phyloP scores from a whole-genome alignment of 2,329 filamentous ascomycete species.

The Diaporthe sp. region DNA sequence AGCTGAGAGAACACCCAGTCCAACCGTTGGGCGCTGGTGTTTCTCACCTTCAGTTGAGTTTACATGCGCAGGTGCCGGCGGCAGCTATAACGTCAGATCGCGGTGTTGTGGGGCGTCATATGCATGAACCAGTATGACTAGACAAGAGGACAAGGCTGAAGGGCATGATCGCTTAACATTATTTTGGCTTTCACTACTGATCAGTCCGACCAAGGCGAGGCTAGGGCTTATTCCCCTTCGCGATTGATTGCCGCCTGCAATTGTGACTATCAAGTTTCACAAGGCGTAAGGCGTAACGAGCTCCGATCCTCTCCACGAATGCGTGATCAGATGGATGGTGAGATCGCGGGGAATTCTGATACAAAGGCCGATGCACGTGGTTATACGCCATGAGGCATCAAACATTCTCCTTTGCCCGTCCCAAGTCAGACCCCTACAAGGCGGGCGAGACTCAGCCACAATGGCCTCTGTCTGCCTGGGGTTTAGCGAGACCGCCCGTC shows the following conservation, averaged over 20 bases:
- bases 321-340: neutral
- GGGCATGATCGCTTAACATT: neutral
- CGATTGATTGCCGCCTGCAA: constrained; percentile 17
- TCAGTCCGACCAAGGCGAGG: neutral
- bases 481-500: constrained; percentile 6
- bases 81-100: neutral
- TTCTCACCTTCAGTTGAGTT: neutral
- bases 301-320: constrained; percentile 18
- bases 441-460: constrained; percentile 7
- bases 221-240: constrained; percentile 5
- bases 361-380: constrained; percentile 15
- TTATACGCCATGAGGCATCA: constrained; percentile 16
- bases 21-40: constrained; percentile 4
- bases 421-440: neutral
- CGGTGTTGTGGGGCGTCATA: neutral
- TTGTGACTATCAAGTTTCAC: constrained; percentile 25
- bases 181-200: constrained; percentile 1
- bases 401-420: constrained; percentile 7
- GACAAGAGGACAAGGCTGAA: constrained; percentile 20
- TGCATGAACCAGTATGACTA: constrained; percentile 5
- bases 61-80: neutral
- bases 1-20: neutral
- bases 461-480: neutral
- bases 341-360: constrained; percentile 8
- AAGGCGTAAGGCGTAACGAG: constrained; percentile 21